Percentiles rank a stretch among this genome's conserved stretches.
phyloP scores from a whole-genome alignment of 208 protist species.

The Willaertia magna region DNA sequence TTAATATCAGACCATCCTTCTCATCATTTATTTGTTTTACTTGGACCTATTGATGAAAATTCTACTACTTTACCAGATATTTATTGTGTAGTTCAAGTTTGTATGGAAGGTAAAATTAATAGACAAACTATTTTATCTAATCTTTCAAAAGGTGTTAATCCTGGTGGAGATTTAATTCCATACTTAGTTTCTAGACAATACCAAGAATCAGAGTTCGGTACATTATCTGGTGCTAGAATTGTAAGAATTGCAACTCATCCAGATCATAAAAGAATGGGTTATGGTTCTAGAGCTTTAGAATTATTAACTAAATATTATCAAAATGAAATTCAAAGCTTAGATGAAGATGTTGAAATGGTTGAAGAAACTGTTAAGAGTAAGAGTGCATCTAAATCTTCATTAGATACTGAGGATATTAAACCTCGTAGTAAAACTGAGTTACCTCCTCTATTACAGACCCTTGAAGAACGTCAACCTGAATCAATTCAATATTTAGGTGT shows the following conservation, averaged over 20 bases:
- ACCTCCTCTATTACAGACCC: conserved; percentile 60
- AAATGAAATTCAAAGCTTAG: conserved; percentile 41
- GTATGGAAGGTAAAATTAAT: conserved; percentile 86
- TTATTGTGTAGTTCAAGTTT: conserved; percentile 90
- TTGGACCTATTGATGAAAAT: conserved; percentile 40
- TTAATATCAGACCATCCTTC: conserved; percentile 96
- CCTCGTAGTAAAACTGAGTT: conserved; percentile 22
- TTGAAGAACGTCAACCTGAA: conserved; percentile 69
- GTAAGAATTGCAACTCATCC: conserved; percentile 97
- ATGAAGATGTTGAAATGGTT: conserved; percentile 10
- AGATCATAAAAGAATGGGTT: conserved; percentile 84
- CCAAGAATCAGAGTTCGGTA: conserved; percentile 67
- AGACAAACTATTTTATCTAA: conserved; percentile 59
- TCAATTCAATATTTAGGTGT: conserved; percentile 91
- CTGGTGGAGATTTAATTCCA: conserved; percentile 97
- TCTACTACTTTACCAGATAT: conserved; percentile 75
- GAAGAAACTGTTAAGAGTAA: conserved; percentile 16
- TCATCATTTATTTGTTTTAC: conserved; percentile 95
- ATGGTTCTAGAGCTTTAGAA: conserved; percentile 81
- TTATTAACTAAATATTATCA: conserved; percentile 84
- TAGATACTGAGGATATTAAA: neutral
- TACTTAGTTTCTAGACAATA: conserved; percentile 95
- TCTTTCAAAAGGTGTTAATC: conserved; percentile 67
- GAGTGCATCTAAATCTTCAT: neutral
- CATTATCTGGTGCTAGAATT: conserved; percentile 50